phyloP scores from a whole-genome alignment of 257 asterid species.

The Paulownia fortunei region DNA sequence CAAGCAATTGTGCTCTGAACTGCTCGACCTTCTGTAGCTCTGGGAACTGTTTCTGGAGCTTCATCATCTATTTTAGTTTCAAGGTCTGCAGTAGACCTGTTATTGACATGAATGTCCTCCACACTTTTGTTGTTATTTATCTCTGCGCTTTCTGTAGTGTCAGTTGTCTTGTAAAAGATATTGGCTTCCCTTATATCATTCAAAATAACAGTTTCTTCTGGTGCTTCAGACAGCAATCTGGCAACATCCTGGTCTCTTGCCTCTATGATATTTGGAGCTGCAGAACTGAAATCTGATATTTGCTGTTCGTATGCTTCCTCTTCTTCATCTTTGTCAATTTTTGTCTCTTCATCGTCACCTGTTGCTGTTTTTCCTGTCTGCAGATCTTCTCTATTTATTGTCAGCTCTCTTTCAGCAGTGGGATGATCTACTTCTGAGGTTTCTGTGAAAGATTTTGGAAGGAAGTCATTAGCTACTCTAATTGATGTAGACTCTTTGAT shows the following conservation, averaged over 20 bases:
- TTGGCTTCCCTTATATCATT: conserved; percentile 7
- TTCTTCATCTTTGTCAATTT: conserved; percentile 35
- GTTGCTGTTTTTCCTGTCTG: conserved; percentile 26
- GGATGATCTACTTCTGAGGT: conserved; percentile 23
- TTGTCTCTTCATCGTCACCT: conserved; percentile 38
- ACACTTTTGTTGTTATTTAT: conserved; percentile 20
- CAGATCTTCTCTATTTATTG: conserved; percentile 36
- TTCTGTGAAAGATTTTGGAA: conserved; percentile 30
- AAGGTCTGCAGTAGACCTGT: conserved; percentile 25
- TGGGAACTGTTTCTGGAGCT: conserved; percentile 21
- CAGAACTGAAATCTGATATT: conserved; percentile 37
- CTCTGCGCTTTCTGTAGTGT: conserved; percentile 22
- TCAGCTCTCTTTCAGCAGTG: conserved; percentile 37
- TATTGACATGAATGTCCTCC: conserved; percentile 34
- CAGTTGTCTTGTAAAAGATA: not conserved
- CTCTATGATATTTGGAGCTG: conserved; percentile 45
- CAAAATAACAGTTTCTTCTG: conserved; percentile 8
- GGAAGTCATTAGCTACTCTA: conserved; percentile 26
- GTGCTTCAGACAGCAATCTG: conserved; percentile 15
- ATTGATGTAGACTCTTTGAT: conserved; percentile 31
- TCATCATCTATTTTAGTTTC: conserved; percentile 32
- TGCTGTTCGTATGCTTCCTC: conserved; percentile 42
- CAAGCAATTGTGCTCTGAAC: conserved; percentile 6
- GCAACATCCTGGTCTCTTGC: conserved; percentile 36
- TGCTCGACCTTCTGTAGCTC: conserved; percentile 31